These are phyloP conservation scores for Penicillium crustosum DNA, from an alignment of 2,329 filamentous ascomycete genomes.

Conservation along the genomic window DNA sequence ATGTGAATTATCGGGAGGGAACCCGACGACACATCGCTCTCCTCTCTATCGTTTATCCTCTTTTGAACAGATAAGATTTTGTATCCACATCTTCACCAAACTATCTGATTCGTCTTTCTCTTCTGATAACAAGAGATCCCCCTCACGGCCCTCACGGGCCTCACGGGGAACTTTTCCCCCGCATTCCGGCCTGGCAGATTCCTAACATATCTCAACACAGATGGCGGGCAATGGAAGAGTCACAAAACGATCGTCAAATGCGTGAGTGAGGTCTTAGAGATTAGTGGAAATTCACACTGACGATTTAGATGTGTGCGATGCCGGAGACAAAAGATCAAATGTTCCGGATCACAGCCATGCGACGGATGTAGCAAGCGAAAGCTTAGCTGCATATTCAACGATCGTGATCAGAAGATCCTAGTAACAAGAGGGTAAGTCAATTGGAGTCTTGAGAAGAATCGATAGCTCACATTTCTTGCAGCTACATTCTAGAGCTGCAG, in stretches of 20 bases:
- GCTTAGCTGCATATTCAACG: constrained; percentile 46
- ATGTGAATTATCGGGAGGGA: constrained; percentile 1
- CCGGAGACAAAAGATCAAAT: constrained; percentile 50
- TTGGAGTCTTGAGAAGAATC: not conserved
- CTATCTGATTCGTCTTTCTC: not conserved
- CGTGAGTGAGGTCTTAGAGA: constrained; percentile 25
- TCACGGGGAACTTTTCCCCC: not conserved
- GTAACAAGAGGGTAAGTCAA: constrained; percentile 47
- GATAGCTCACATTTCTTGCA: constrained; percentile 15
- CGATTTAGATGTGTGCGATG: constrained; percentile 46
- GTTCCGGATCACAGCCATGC: constrained; percentile 46
- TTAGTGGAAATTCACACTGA: not conserved
- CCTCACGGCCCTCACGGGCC: not conserved
- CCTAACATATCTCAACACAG: constrained; percentile 3
- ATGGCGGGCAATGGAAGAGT: constrained; percentile 26
- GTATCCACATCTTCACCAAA: not conserved
- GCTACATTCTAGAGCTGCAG: constrained; percentile 41
- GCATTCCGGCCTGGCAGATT: not conserved
- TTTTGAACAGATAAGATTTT: not conserved
- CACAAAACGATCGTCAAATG: constrained; percentile 37
- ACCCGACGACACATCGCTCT: not conserved
- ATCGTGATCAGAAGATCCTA: constrained; percentile 51
- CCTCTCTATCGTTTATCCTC: no score
- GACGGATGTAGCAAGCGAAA: constrained; percentile 47
- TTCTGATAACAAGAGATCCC: not conserved